phyloP scores from a whole-genome alignment of 371 early-diverging fungal species.

The Ordospora pajunii region DNA sequence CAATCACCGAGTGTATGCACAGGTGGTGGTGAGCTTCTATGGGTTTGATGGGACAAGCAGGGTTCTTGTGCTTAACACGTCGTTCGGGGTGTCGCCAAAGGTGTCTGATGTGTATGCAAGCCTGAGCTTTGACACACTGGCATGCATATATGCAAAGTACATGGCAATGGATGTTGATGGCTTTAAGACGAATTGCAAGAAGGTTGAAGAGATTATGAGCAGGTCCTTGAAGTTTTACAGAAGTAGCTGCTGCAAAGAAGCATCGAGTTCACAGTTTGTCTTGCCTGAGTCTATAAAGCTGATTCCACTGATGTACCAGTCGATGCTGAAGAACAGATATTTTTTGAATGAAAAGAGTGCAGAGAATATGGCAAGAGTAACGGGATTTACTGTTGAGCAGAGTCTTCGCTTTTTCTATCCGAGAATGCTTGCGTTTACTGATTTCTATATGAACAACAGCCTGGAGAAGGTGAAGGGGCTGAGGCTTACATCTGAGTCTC shows the following conservation, averaged over 20 bases:
- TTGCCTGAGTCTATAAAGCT: slow-evolving; percentile 59
- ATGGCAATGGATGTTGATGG: slow-evolving; percentile 32
- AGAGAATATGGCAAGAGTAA: not conserved
- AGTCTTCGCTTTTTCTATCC: slow-evolving; percentile 60
- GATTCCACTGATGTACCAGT: slow-evolving; percentile 56
- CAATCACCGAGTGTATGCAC: slow-evolving; percentile 45
- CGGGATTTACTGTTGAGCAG: slow-evolving; percentile 44
- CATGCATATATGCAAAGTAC: slow-evolving; percentile 52
- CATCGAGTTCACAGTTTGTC: slow-evolving; percentile 53
- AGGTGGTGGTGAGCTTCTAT: slow-evolving; percentile 51
- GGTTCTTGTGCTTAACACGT: slow-evolving; percentile 46
- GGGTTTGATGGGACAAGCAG: slow-evolving; percentile 41
- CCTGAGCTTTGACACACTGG: slow-evolving; percentile 57
- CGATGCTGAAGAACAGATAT: slow-evolving; percentile 50
- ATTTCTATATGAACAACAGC: slow-evolving; percentile 47
- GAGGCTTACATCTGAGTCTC: slow-evolving; percentile 30
- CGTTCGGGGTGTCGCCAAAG: slow-evolving; percentile 33
- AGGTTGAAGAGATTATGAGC: slow-evolving; percentile 44
- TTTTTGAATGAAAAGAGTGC: slow-evolving; percentile 1
- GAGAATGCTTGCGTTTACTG: slow-evolving; percentile 51
- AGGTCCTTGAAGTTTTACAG: slow-evolving; percentile 51
- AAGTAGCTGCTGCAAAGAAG: slow-evolving; percentile 49
- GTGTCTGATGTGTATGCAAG: slow-evolving; percentile 37
- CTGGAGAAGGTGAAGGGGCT: slow-evolving; percentile 36
- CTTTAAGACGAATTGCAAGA: slow-evolving; percentile 43